Evolutionary conservation across 2,329 filamentous ascomycete genomes (phyloP), one percentile per base, ranked within the genome.

Genomic region (Colletotrichum tabaci): DNA sequence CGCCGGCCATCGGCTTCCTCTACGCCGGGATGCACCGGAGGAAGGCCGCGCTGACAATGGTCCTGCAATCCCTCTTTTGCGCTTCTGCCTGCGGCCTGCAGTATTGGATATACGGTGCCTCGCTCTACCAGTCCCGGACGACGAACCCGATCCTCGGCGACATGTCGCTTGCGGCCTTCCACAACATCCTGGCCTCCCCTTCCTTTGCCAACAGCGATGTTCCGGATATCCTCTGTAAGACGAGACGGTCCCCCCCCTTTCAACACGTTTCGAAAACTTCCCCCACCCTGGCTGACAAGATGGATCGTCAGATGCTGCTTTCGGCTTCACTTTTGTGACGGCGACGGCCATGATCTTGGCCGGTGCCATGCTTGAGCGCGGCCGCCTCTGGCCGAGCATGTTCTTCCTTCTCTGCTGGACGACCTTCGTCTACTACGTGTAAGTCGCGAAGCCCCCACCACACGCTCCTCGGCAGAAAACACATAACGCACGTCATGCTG

Each of bases 321-420:
- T 82, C 30, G 81, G 82, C 5, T 76, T 80, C 49, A 82, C 81
- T 0, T 83, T 83, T 35, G 82, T 83, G 13, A 81, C 80, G 0
- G 78, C 77, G 2, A 83, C 81, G 0, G 81, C 81, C 30, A 82
- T 82, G 80, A 83, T 83, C 49, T 67, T 83, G 66, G 81, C 81
- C 3, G 81, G 81, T 10, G 81, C 81, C 1, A 82, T 83, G 75
- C 74, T 83, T 0, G 81, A 83, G 71, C 73, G 81, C 13, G 81
- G 82, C 0, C 70, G 82, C 3, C 74, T 83, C 5, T 77, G 75
- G 56, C 82, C 82, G 0, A 91, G 89, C 10, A 85, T 93, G 76
- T 82, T 93, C 35, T 93, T 91, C 73, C 83, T 86, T 26, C 89
- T 91, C 77, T 87, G 83, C 76, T 92, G 90, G 90, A 88, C 89